Base-by-base conservation (phyloP, 2,329 filamentous ascomycete genomes). In the Emmonsiellopsis sp. region DNA sequence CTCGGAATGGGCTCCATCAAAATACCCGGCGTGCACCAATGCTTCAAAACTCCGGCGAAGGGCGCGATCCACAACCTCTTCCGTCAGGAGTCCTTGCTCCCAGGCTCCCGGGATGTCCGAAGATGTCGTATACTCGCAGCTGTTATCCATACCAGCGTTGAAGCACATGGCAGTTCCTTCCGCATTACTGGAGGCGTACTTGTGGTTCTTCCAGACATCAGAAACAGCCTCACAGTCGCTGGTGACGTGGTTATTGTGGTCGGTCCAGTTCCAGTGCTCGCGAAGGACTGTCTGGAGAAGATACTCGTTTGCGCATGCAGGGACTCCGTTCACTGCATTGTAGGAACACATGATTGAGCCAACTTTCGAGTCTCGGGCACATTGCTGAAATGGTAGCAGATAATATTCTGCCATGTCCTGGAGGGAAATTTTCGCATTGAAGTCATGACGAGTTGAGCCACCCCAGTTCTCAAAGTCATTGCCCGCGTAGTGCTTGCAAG, bases 391-490 rank as follows among this genome's bases (percentile, higher is more conserved):
- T 0, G 81, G 74, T 1, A 78, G 80, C 42, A 85, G 70, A 61
- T 85, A 86, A 65, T 85, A 86, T 59, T 86, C 83, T 1, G 76
- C 74, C 10, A 86, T 67, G 58, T 86, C 83, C 59, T 86, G 82
- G 45, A 71, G 67, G 4, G 72, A 70, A 50, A 82, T 74, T 7
- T 75, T 69, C 0, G 79, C 78, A 60, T 83, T 71, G 56, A 79
- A 82, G 37, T 73, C 70, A 53, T 78, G 73, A 40, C 75, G 66
- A 40, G 62, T 59, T 32, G 66, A 59, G 1, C 66, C 67, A 32
- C 65, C 62, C 62, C 73, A 73, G 54, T 59, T 54, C 60, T 81
- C 79, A 2, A 79, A 58, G 63, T 82, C 79, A 59, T 82, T 80
- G 0, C 70, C 79, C 0, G 76, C 78, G 51, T 72, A 81, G 61